A percentile compares a stretch with the other conserved stretches of the same genome.
phyloP scores from a whole-genome alignment of 2,329 filamentous ascomycete species.

The Purpureocillium lavendulum region DNA sequence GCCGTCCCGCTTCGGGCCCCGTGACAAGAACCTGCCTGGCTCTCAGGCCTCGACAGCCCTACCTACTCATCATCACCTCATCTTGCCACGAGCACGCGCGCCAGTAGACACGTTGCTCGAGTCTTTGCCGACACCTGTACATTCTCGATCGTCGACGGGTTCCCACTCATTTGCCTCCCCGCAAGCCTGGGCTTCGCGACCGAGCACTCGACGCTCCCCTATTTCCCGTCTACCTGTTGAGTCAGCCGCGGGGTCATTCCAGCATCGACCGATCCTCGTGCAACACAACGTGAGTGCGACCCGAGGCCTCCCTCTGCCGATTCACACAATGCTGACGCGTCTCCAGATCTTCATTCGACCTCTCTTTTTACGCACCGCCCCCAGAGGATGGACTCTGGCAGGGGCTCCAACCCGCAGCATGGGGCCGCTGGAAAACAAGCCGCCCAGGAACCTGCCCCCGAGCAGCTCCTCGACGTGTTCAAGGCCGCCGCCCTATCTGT shows the following conservation, averaged over 20 bases:
- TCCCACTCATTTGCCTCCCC: no score
- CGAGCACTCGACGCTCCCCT: no score
- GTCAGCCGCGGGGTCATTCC: conserved; percentile 4
- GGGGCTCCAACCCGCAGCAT: conserved; percentile 6
- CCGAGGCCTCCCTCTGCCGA: background rate
- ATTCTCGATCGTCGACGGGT: background rate
- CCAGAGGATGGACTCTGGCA: conserved; percentile 8
- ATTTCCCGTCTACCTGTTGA: background rate
- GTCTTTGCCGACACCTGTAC: background rate
- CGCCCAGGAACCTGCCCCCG: conserved; percentile 34
- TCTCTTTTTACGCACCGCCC: background rate
- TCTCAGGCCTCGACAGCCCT: no score
- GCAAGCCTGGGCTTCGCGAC: no score
- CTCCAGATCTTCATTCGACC: conserved; percentile 1
- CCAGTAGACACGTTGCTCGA: background rate
- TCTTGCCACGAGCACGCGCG: no score
- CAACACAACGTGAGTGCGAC: background rate
- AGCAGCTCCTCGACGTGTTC: conserved; percentile 78
- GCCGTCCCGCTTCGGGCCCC: background rate
- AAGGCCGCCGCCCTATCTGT: conserved; percentile 87
- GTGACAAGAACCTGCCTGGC: background rate
- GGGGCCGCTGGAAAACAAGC: conserved; percentile 19
- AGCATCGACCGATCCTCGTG: background rate
- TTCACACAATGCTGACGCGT: background rate
- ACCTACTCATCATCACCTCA: no score